These are phyloP conservation scores for Epichloe coenophiala DNA, from an alignment of 2,329 filamentous ascomycete species.

Conservation along the genomic window DNA sequence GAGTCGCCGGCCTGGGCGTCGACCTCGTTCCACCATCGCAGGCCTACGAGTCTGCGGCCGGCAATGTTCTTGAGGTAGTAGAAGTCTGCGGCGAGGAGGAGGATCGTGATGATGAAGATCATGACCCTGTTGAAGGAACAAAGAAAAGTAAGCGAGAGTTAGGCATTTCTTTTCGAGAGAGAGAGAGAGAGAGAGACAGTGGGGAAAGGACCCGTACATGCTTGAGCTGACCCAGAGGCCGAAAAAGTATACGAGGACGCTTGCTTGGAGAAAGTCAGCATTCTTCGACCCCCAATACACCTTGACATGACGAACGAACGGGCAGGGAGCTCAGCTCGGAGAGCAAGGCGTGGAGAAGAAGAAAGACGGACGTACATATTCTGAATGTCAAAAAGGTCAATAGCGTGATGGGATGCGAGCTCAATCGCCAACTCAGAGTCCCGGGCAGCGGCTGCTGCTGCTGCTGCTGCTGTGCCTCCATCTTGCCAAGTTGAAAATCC, in stretches of 20 bases:
- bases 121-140: constrained; percentile 46
- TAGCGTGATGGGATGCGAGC: constrained; percentile 88
- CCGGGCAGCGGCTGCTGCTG: constrained; percentile 27
- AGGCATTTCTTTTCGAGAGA: too few species aligned
- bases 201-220: constrained; percentile 44
- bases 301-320: too few species aligned
- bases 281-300: too few species aligned
- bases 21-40: constrained; percentile 89
- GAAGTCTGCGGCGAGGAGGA: constrained; percentile 78
- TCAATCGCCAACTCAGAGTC: constrained; percentile 83
- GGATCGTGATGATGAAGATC: constrained; percentile 83
- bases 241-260: constrained; percentile 79
- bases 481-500: not conserved
- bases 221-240: constrained; percentile 71
- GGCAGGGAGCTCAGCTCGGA: too few species aligned
- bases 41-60: constrained; percentile 69
- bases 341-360: not conserved
- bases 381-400: constrained; percentile 78
- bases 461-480: constrained; percentile 32
- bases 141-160: not conserved
- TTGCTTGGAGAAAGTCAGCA: constrained; percentile 33
- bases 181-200: not conserved
- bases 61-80: constrained; percentile 94
- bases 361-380: constrained; percentile 47
- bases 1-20: constrained; percentile 59